Conservation (phyloP, 2,329 filamentous ascomycete genomes). For the Penicillium sp. region DNA sequence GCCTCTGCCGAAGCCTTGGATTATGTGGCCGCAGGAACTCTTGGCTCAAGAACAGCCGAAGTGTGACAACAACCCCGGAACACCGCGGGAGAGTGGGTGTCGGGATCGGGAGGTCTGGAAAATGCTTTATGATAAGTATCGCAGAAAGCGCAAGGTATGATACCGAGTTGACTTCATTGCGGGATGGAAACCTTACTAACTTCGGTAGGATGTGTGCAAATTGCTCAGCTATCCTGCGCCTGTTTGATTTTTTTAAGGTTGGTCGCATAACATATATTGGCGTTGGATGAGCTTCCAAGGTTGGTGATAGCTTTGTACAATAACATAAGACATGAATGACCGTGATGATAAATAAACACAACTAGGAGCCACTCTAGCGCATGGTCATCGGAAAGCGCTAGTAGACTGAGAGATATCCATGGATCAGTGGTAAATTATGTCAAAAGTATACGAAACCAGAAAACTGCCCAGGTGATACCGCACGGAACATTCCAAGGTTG, state of each 20-base stretch:
- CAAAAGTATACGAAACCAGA: too few relatives aligned
- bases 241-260: constrained; percentile 24
- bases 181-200: constrained; percentile 2
- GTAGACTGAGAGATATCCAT: too few relatives aligned
- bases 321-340: neutral
- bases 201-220: constrained; percentile 33
- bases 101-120: constrained; percentile 42
- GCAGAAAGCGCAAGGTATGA: constrained; percentile 34
- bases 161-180: neutral
- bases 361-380: too few relatives aligned
- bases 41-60: constrained; percentile 35
- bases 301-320: neutral
- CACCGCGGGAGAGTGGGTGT: constrained; percentile 39
- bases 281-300: neutral
- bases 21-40: constrained; percentile 43
- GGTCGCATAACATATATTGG: neutral
- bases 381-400: too few relatives aligned
- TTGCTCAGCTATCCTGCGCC: constrained; percentile 42
- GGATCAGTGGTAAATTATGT: too few relatives aligned
- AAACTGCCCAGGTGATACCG: too few relatives aligned
- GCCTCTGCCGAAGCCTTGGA: constrained; percentile 69
- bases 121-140: constrained; percentile 40
- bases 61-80: constrained; percentile 38
- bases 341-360: neutral
- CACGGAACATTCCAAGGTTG: too few relatives aligned